A percentile compares a stretch with the other conserved stretches of the same genome.
phyloP scores from a whole-genome alignment of 176 grass and related monocot genomes.

The Triticum aestivum region DNA sequence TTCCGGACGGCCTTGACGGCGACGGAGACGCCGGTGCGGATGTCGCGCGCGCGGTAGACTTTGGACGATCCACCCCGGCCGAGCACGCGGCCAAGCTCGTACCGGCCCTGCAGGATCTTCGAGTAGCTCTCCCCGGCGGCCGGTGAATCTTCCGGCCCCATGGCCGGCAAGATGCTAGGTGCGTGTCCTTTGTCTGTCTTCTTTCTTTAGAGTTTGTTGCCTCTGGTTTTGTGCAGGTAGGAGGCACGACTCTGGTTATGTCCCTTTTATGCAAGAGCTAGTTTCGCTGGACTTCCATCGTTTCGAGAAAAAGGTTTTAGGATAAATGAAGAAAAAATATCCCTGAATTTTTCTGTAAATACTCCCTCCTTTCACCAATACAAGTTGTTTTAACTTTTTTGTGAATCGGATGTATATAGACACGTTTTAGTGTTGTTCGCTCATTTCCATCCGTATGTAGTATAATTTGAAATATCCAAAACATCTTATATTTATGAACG shows the following conservation, averaged over 20 bases:
- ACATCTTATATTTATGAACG: no score
- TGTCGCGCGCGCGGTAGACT: slow-evolving; percentile 32
- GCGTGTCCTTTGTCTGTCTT: not conserved
- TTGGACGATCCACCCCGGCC: slow-evolving; percentile 25
- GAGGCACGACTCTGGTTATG: not conserved
- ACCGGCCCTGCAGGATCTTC: slow-evolving; percentile 24
- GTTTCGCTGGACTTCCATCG: not conserved
- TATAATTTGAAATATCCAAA: no score
- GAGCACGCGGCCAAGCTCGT: slow-evolving; percentile 36
- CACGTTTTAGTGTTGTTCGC: no score
- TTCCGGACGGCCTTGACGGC: slow-evolving; percentile 35
- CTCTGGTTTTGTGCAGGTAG: not conserved
- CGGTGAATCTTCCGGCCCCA: not conserved
- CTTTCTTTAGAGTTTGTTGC: not conserved
- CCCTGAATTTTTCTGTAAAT: no score
- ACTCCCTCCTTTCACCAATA: no score
- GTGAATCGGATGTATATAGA: no score
- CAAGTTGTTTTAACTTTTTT: no score
- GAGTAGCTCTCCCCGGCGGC: not conserved
- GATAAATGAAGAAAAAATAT: no score
- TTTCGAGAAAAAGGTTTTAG: no score
- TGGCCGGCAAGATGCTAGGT: not conserved
- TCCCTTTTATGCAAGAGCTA: not conserved
- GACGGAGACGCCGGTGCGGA: slow-evolving; percentile 5
- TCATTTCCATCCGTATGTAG: no score